Evolutionary conservation across 2,329 filamentous ascomycete genomes (phyloP).

Genomic region (Aspergillus glaucus): DNA sequence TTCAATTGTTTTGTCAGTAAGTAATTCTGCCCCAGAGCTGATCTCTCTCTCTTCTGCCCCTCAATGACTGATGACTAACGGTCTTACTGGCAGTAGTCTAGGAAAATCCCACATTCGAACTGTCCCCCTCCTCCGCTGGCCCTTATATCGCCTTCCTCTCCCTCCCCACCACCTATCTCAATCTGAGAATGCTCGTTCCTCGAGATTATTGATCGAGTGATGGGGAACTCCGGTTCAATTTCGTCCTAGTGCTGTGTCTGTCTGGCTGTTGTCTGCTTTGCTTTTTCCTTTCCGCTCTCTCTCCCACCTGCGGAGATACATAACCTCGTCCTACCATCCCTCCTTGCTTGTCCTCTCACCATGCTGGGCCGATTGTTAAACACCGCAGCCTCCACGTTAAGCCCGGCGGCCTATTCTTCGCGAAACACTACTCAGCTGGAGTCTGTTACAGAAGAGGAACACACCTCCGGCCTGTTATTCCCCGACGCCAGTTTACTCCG

Average conservation of each 20-base stretch:
- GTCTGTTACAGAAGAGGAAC: constrained; percentile 45
- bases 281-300: background rate
- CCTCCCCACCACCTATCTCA: constrained; percentile 2
- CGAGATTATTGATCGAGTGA: constrained; percentile 19
- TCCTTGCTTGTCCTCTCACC: constrained; percentile 15
- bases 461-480: constrained; percentile 44
- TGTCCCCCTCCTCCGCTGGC: background rate
- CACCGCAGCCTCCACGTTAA: constrained; percentile 39
- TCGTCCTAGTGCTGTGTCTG: constrained; percentile 23
- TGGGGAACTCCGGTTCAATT: constrained; percentile 29
- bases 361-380: constrained; percentile 41
- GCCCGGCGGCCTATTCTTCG: constrained; percentile 33
- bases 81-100: too few relatives aligned
- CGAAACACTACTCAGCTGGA: constrained; percentile 37
- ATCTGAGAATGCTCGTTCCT: constrained; percentile 22
- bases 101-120: constrained; percentile 4
- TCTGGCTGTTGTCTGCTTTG: constrained; percentile 15
- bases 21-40: too few relatives aligned
- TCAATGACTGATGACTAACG: background rate
- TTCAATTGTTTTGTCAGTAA: too few relatives aligned
- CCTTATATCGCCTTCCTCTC: constrained; percentile 1
- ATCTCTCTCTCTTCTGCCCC: constrained; percentile 3
- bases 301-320: background rate
- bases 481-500: constrained; percentile 40
- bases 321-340: background rate